phyloP scores from a whole-genome alignment of 1,284 basidiomycete species.

The Ustilago loliicola region DNA sequence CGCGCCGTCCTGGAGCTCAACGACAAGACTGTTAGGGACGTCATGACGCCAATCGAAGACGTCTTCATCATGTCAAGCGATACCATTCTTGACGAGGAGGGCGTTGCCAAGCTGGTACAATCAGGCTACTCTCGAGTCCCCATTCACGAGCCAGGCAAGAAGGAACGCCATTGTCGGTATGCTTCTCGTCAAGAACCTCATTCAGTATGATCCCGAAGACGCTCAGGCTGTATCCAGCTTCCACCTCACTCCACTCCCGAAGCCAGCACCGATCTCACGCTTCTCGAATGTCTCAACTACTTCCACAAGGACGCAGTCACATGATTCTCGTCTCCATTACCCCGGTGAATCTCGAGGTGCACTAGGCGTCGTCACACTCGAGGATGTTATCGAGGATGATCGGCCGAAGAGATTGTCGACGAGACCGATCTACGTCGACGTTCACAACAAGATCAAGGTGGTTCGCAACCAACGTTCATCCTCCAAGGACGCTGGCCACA shows the following conservation, averaged over 20 bases:
- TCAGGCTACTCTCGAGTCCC: constrained; percentile 93
- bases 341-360: constrained; percentile 85
- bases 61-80: constrained; percentile 83
- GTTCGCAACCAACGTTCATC: constrained; percentile 42
- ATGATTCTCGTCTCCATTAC: constrained; percentile 85
- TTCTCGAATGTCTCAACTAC: constrained; percentile 72
- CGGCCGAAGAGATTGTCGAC: constrained; percentile 69
- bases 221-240: constrained; percentile 78
- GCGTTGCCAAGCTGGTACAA: constrained; percentile 76
- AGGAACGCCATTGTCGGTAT: constrained; percentile 86
- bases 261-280: constrained; percentile 82
- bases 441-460: constrained; percentile 65
- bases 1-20: constrained; percentile 70
- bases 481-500: constrained; percentile 38
- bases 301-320: constrained; percentile 91
- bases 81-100: constrained; percentile 82
- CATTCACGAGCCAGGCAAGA: constrained; percentile 82
- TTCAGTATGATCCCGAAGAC: constrained; percentile 88
- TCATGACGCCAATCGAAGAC: constrained; percentile 77
- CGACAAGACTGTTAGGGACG: constrained; percentile 79
- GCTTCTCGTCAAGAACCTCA: constrained; percentile 80
- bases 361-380: constrained; percentile 72
- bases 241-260: constrained; percentile 83
- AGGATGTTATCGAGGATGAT: constrained; percentile 75
- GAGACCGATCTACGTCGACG: constrained; percentile 70